Evolutionary conservation across 495 filamentous ascomycete species (phyloP).

Genomic region (Podospora pseudopauciseta): DNA sequence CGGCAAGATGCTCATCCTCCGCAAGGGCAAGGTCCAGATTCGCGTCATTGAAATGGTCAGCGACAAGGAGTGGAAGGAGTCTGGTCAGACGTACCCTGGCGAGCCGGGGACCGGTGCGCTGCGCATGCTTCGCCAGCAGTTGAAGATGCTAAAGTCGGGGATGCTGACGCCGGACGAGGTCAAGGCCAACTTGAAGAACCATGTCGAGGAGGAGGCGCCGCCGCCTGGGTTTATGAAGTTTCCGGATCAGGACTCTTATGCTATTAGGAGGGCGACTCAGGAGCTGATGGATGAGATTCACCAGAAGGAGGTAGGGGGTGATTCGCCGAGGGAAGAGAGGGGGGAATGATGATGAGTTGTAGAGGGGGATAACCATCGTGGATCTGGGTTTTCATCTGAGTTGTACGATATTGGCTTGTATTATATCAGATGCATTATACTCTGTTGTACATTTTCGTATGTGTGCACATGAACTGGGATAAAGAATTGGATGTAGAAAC

Average conservation of each 20-base stretch:
- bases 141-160: slow-evolving; percentile 19
- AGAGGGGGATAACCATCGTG: neutral
- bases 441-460: neutral
- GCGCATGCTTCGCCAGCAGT: slow-evolving; percentile 28
- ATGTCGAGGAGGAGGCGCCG: slow-evolving; percentile 38
- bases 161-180: slow-evolving; percentile 1
- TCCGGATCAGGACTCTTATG: slow-evolving; percentile 21
- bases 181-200: slow-evolving; percentile 29
- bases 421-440: neutral
- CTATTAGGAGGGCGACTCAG: slow-evolving; percentile 11
- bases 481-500: neutral
- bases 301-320: neutral
- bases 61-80: slow-evolving; percentile 60
- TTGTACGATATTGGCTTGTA: neutral
- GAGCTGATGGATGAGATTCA: slow-evolving; percentile 22
- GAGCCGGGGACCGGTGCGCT: slow-evolving; percentile 38
- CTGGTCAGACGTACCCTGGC: slow-evolving; percentile 44
- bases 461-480: neutral
- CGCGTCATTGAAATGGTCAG: slow-evolving; percentile 66
- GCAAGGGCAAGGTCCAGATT: slow-evolving; percentile 77
- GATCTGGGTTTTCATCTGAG: neutral
- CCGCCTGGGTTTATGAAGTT: slow-evolving; percentile 16
- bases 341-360: neutral
- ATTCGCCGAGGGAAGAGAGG: no score
- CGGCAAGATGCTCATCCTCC: slow-evolving; percentile 61